Evolutionary conservation across 2,329 filamentous ascomycete genomes (phyloP), one percentile per base, ranked within the genome.

Genomic region (Escovopsis sp.): DNA sequence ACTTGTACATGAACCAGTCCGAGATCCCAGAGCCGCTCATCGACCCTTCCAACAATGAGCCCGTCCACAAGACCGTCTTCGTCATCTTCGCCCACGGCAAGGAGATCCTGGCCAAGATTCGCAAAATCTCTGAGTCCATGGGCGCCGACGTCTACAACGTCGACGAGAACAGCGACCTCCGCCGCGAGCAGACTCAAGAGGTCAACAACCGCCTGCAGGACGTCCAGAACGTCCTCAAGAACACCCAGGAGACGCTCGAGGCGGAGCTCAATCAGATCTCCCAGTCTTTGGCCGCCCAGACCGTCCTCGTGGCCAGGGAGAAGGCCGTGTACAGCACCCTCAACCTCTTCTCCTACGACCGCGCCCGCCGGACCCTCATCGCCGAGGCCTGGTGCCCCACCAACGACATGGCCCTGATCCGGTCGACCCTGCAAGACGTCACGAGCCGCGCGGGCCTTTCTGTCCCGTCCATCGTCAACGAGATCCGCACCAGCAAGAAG

Each of bases 1-100:
- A 98, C 63, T 69, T 98, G 48, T 98, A 96, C 72, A 98, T 98
- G 91, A 98, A 98, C 66, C 93, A 98, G 69, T 89, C 89, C 34
- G 91, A 98, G 70, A 98, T 98, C 47, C 81, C 87, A 7, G 89
- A 98, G 60, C 79, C 85, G 32, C 81, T 98, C 52, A 72, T 94
- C 59, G 85, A 98, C 61, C 89, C 91, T 13, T 74, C 82, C 57
- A 94, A 78, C 66, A 95, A 96, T 60, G 89, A 96, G 65, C 72
- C 84, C 49, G 74, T 93, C 53, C 79, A 83, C 69, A 98, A 98
- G 78, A 98, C 95, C 53, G 91, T 98, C 43, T 98, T 98, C 57
- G 89, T 98, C 57, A 98, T 98, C 62, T 98, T 98, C 54, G 91
- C 91, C 11, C 91, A 98, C 57, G 91, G 91, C 58, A 94, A 94